Percentiles rank a stretch among this genome's conserved stretches.
Conservation (phyloP, 768 basidiomycete species). For the Tylopilus sp. region DNA sequence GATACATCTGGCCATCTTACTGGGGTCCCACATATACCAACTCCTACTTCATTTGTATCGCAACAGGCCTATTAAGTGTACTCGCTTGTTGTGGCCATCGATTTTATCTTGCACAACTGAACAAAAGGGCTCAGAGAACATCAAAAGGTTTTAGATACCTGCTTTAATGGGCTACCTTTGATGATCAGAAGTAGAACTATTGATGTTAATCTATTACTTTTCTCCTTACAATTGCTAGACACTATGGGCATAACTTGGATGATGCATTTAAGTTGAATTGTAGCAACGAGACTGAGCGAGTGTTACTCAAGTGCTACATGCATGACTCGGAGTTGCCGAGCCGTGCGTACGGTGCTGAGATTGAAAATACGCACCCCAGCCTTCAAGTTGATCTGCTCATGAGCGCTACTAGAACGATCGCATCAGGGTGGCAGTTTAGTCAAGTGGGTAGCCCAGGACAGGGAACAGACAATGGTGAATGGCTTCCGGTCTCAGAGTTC, state of each 20-base stretch:
- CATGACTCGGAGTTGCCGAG: too few species aligned
- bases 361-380: too few species aligned
- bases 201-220: too few species aligned
- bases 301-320: too few species aligned
- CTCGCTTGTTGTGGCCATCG: conserved; percentile 48
- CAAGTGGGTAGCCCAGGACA: conserved; percentile 62
- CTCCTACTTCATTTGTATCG: conserved; percentile 74
- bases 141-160: conserved; percentile 44
- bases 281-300: too few species aligned
- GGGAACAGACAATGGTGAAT: conserved; percentile 61
- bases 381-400: too few species aligned
- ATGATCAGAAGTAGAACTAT: too few species aligned
- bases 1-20: conserved; percentile 59
- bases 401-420: conserved; percentile 28
- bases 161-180: conserved; percentile 28
- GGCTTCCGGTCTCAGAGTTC: conserved; percentile 59
- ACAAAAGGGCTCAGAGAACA: conserved; percentile 35
- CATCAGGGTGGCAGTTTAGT: conserved; percentile 61
- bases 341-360: too few species aligned
- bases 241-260: too few species aligned
- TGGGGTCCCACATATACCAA: conserved; percentile 71
- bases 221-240: too few species aligned
- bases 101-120: conserved; percentile 38
- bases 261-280: too few species aligned
- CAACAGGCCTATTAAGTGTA: conserved; percentile 48